phyloP scores from a whole-genome alignment of 805 yeast genomes.

The Yamadazyma sp. region DNA sequence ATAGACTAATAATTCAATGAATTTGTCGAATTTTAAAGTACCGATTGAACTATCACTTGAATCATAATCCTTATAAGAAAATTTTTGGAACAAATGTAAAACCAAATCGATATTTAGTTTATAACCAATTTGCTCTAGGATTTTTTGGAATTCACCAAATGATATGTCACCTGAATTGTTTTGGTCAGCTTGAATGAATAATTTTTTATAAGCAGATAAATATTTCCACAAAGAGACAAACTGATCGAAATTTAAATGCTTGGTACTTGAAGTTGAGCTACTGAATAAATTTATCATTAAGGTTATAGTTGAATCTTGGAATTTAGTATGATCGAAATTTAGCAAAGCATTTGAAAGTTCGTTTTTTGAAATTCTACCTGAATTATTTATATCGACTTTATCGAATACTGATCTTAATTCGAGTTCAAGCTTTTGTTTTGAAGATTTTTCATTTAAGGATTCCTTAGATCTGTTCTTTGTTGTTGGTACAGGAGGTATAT shows the following conservation, averaged over 20 bases:
- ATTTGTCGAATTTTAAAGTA: conserved; percentile 69
- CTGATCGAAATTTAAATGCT: conserved; percentile 47
- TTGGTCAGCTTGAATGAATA: conserved; percentile 60
- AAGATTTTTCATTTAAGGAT: conserved; percentile 20
- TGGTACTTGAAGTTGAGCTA: conserved; percentile 16
- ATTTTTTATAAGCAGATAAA: conserved; percentile 60
- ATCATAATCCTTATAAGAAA: conserved; percentile 39
- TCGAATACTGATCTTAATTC: conserved; percentile 51
- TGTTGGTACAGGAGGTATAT: neutral
- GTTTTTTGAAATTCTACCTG: conserved; percentile 52
- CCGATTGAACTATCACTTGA: conserved; percentile 28
- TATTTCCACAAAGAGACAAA: conserved; percentile 69
- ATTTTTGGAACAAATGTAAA: conserved; percentile 54
- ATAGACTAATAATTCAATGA: conserved; percentile 78
- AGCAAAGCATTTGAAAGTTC: conserved; percentile 59
- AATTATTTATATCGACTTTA: conserved; percentile 50
- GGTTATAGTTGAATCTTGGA: conserved; percentile 56
- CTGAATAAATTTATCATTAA: conserved; percentile 65
- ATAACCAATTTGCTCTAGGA: conserved; percentile 66
- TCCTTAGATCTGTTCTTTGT: conserved; percentile 13
- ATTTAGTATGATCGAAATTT: conserved; percentile 62
- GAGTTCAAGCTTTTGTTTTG: conserved; percentile 43
- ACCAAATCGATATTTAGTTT: conserved; percentile 55
- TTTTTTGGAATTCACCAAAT: conserved; percentile 61
- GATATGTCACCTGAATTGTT: conserved; percentile 57